phyloP scores from a whole-genome alignment of 2,329 filamentous ascomycete species.

The Graphium sp. region DNA sequence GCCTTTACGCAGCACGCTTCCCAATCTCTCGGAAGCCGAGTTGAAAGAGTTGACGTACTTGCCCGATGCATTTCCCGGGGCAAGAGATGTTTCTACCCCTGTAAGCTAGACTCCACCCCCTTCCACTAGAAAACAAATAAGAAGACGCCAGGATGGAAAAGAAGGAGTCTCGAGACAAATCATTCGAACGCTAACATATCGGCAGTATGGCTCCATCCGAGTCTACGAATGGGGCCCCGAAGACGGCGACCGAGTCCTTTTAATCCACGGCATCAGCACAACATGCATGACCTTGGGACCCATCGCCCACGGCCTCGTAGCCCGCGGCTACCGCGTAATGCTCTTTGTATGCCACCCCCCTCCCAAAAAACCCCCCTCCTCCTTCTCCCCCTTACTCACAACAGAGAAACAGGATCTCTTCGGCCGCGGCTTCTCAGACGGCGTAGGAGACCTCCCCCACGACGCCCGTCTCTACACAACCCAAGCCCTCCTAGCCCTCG shows the following conservation, averaged over 20 bases:
- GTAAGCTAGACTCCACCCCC: too few species aligned
- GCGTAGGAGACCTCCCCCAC: conserved; percentile 49
- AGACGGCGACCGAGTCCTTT: conserved; percentile 54
- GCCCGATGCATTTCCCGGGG: conserved; percentile 53
- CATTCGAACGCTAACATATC: not conserved
- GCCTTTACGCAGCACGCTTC: conserved; percentile 23
- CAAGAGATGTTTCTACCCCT: conserved; percentile 54
- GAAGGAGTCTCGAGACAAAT: too few species aligned
- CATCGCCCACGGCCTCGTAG: conserved; percentile 49
- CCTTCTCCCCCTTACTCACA: too few species aligned
- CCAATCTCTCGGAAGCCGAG: conserved; percentile 16
- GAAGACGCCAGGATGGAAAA: too few species aligned
- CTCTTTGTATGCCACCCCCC: conserved; percentile 37
- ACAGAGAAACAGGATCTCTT: conserved; percentile 48
- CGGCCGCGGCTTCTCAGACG: conserved; percentile 50
- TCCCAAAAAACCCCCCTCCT: not conserved
- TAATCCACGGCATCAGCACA: conserved; percentile 74
- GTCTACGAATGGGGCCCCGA: conserved; percentile 74
- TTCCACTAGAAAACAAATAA: too few species aligned
- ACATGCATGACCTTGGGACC: conserved; percentile 57
- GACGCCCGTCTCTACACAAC: conserved; percentile 57
- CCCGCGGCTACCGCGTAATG: conserved; percentile 62
- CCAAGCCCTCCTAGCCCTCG: conserved; percentile 54
- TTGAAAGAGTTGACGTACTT: conserved; percentile 34
- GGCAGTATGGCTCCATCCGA: conserved; percentile 51